phyloP scores from a whole-genome alignment of 2,329 filamentous ascomycete genomes.

The Colletotrichum trifolii region DNA sequence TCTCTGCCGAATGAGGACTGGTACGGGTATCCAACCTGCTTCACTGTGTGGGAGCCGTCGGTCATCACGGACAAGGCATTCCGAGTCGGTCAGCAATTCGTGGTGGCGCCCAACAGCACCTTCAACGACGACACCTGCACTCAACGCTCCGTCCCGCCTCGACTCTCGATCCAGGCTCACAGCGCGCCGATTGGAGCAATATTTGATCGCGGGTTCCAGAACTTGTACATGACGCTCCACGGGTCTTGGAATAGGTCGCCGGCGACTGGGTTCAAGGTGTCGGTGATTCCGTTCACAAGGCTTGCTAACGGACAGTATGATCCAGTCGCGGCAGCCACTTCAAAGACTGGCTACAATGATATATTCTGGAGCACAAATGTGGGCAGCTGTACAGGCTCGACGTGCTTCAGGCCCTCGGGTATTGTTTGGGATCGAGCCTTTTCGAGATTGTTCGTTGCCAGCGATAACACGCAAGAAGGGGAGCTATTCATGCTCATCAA shows the following conservation, averaged over 20 bases:
- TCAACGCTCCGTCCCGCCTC: conserved; percentile 48
- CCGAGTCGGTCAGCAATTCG: conserved; percentile 50
- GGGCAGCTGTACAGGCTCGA: conserved; percentile 41
- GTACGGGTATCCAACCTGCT: conserved; percentile 73
- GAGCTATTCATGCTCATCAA: conserved; percentile 40
- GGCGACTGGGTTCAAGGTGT: conserved; percentile 52
- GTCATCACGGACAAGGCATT: conserved; percentile 46
- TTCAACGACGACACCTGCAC: conserved; percentile 51
- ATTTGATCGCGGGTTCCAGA: conserved; percentile 63
- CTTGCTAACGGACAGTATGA: conserved; percentile 43
- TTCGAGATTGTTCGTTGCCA: conserved; percentile 41
- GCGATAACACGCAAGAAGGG: conserved; percentile 40
- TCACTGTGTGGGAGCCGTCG: conserved; percentile 62
- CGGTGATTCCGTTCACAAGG: conserved; percentile 48
- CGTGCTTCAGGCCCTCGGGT: conserved; percentile 41
- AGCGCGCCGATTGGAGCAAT: conserved; percentile 71
- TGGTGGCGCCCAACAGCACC: conserved; percentile 47
- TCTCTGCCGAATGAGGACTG: conserved; percentile 43
- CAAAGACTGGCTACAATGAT: conserved; percentile 44
- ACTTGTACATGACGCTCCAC: conserved; percentile 70
- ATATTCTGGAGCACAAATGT: conserved; percentile 48
- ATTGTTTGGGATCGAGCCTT: conserved; percentile 39
- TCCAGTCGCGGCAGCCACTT: conserved; percentile 45
- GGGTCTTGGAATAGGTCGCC: conserved; percentile 63
- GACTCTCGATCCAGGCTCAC: conserved; percentile 67